Evolutionary conservation across 2,329 filamentous ascomycete species (phyloP), one percentile per base, ranked within the genome.

Genomic region (Nakataea oryzae): DNA sequence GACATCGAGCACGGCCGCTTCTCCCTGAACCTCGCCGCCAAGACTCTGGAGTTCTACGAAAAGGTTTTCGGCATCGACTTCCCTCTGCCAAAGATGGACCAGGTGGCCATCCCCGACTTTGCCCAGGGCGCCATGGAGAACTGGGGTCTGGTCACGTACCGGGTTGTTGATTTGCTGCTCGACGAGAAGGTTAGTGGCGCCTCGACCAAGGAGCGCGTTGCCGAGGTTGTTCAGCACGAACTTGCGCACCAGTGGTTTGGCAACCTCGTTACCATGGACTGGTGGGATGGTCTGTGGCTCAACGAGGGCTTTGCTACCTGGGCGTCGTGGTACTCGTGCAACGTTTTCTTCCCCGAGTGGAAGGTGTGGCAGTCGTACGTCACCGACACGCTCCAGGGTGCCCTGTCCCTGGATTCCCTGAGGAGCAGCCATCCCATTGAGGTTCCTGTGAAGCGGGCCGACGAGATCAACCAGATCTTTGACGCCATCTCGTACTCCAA

Each of bases 401-500:
- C 93, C 2, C 81, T 97, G 50, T 87, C 88, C 27, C 83, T 97
- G 7, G 93, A 97, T 74, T 96, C 93, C 3, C 79, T 97, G 61
- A 86, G 93, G 68, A 97, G 92, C 83, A 96, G 91, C 70, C 93
- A 97, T 74, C 93, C 93, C 7, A 96, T 97, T 63, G 93, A 97
- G 74, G 93, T 97, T 0, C 93, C 93, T 1, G 92, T 97, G 66
- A 96, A 96, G 82, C 88, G 90, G 63, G 93, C 93, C 30, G 92
- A 96, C 68, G 92, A 97, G 75, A 93, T 97, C 74, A 96, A 96
- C 76, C 93, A 97, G 77, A 97, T 97, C 68, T 97, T 97, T 69
- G 93, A 97, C 72, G 91, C 92, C 65, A 97, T 97, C 67, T 97
- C 93, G 1, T 97, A 97, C 77, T 93, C 91, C 62, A 97, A 97